Conservation (phyloP, 495 filamentous ascomycete species). For the Emericellopsis terricola region DNA sequence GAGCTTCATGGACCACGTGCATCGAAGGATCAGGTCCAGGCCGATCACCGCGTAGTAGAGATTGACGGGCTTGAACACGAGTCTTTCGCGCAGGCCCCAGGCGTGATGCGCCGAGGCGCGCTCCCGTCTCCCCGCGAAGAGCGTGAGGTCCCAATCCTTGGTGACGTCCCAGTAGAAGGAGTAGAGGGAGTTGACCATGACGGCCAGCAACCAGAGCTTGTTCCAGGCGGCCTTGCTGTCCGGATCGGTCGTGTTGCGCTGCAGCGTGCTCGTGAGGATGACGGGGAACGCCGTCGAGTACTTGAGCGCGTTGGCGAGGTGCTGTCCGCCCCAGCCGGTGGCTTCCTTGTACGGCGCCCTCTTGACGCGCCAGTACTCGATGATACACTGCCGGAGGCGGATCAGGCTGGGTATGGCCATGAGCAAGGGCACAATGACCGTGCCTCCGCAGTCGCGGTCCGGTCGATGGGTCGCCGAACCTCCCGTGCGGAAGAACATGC, state of each 20-base stretch:
- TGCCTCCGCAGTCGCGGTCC: conserved; percentile 61
- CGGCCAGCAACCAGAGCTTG: conserved; percentile 37
- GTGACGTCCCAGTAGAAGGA: conserved; percentile 97
- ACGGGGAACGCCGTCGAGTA: conserved; percentile 87
- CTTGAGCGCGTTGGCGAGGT: conserved; percentile 83
- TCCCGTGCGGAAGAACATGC: conserved; percentile 62
- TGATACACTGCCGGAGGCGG: conserved; percentile 81
- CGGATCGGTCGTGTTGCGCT: conserved; percentile 45
- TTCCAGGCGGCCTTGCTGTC: conserved; percentile 23
- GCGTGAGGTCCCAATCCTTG: conserved; percentile 87
- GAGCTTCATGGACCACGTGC: conserved; percentile 79
- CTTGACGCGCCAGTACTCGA: conserved; percentile 63
- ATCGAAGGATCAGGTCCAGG: conserved; percentile 64
- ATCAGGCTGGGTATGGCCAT: conserved; percentile 69
- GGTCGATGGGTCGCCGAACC: conserved; percentile 62
- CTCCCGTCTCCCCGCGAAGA: conserved; percentile 38
- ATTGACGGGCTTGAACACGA: conserved; percentile 47
- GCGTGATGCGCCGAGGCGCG: conserved; percentile 42
- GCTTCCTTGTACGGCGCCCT: conserved; percentile 24
- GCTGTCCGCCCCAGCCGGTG: conserved; percentile 54
- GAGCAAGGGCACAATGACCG: conserved; percentile 58
- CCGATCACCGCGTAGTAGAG: conserved; percentile 68
- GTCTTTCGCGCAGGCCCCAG: conserved; percentile 56
- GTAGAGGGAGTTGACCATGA: conserved; percentile 68
- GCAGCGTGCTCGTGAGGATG: conserved; percentile 55